A percentile compares a stretch with the other conserved stretches of the same genome.
Evolutionary conservation across 176 grass and related monocot species (phyloP).

Genomic region (maize (Zea mays)): DNA sequence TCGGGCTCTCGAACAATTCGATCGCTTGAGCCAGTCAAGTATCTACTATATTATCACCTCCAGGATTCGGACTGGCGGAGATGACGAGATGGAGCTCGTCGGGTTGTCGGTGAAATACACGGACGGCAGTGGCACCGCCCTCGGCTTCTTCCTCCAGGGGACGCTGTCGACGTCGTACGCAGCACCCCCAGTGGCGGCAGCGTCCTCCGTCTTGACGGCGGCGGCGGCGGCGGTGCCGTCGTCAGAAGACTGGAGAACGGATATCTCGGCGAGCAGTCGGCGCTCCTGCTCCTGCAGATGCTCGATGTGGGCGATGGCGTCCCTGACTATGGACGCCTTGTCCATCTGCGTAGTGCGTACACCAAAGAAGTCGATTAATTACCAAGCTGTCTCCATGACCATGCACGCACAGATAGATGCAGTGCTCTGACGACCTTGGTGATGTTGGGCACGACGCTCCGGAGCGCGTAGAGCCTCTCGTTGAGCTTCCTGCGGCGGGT

Average conservation of each 20-base stretch:
- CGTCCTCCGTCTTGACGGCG: background rate
- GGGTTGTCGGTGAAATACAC: background rate
- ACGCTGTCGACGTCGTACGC: background rate
- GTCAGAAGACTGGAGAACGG: conserved; percentile 22
- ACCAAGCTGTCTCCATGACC: too few species aligned
- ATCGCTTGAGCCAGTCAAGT: background rate
- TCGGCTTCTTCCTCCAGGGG: conserved; percentile 33
- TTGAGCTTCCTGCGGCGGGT: too few species aligned
- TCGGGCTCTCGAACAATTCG: too few species aligned
- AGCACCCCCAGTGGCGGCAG: background rate
- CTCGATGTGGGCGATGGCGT: conserved; percentile 53
- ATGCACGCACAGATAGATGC: too few species aligned
- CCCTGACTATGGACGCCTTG: conserved; percentile 29
- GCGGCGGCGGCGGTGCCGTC: background rate
- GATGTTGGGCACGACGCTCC: too few species aligned
- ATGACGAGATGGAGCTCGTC: background rate
- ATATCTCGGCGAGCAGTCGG: conserved; percentile 40
- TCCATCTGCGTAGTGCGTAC: too few species aligned
- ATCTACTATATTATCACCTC: conserved; percentile 35
- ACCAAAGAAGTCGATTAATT: too few species aligned
- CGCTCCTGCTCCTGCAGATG: conserved; percentile 59
- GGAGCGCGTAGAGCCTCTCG: too few species aligned
- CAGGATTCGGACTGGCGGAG: conserved; percentile 40
- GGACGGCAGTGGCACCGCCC: background rate
- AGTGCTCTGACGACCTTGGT: too few species aligned